Conservation (phyloP, 164 flowering plant species). For the Piper betle region DNA sequence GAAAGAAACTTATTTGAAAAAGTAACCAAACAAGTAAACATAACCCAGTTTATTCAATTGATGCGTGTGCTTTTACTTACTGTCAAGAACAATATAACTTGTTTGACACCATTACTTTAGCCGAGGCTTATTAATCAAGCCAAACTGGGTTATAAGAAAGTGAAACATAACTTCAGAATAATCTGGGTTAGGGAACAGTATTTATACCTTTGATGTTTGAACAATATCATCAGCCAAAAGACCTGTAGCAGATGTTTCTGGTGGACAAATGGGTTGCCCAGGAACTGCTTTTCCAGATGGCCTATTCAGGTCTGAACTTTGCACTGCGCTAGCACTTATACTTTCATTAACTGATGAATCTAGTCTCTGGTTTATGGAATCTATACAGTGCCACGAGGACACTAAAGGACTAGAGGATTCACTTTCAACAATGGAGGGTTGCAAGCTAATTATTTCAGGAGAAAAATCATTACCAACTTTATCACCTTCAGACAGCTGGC, state of each 20-base stretch:
- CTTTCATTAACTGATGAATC: slow-evolving; percentile 20
- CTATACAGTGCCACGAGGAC: slow-evolving; percentile 50
- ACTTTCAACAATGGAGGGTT: slow-evolving; percentile 34
- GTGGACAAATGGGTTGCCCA: slow-evolving; percentile 51
- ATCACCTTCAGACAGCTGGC: slow-evolving; percentile 91
- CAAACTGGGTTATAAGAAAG: too few relatives aligned
- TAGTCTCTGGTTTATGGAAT: slow-evolving; percentile 26
- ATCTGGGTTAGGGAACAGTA: not conserved
- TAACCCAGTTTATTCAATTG: too few relatives aligned
- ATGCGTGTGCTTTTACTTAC: too few relatives aligned
- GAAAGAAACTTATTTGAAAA: too few relatives aligned
- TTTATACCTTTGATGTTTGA: slow-evolving; percentile 60
- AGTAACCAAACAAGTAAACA: too few relatives aligned
- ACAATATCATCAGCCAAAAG: slow-evolving; percentile 36
- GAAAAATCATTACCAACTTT: slow-evolving; percentile 26
- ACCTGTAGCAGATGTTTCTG: slow-evolving; percentile 57
- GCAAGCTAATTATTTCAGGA: slow-evolving; percentile 32
- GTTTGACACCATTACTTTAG: too few relatives aligned
- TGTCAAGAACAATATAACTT: too few relatives aligned
- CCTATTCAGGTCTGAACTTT: slow-evolving; percentile 49
- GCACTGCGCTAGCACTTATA: slow-evolving; percentile 52
- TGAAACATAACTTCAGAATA: too few relatives aligned
- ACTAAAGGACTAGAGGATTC: slow-evolving; percentile 12
- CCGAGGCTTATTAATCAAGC: too few relatives aligned
- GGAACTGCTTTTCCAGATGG: slow-evolving; percentile 33